Conservation (phyloP, 1,284 basidiomycete species). For the Rhodotorula sp. region DNA sequence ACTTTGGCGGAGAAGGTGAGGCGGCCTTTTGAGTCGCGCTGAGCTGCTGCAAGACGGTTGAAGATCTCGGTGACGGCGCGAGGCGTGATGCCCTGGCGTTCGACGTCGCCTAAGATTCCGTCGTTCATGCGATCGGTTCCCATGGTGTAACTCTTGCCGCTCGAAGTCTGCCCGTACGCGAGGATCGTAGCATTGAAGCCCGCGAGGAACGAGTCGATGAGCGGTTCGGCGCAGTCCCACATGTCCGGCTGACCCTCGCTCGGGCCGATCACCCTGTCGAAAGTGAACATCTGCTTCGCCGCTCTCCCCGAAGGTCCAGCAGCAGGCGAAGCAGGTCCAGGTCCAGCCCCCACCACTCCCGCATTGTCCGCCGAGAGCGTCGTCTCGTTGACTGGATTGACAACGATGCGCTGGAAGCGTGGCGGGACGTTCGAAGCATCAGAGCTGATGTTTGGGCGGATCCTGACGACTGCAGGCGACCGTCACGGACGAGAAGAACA, state of each 20-base stretch:
- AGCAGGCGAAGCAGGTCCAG: constrained; percentile 42
- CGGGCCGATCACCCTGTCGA: constrained; percentile 88
- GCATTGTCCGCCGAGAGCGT: constrained; percentile 63
- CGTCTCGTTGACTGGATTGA: constrained; percentile 64
- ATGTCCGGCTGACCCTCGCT: constrained; percentile 78
- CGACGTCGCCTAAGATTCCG: constrained; percentile 64
- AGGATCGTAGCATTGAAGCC: constrained; percentile 98
- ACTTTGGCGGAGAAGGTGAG: constrained; percentile 57
- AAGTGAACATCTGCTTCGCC: constrained; percentile 79
- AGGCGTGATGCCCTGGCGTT: constrained; percentile 77
- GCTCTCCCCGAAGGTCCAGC: constrained; percentile 44
- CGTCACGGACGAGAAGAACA: too few species aligned
- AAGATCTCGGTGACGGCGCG: constrained; percentile 92
- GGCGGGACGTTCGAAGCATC: constrained; percentile 70
- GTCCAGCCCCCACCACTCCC: constrained; percentile 53
- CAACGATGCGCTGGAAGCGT: constrained; percentile 86
- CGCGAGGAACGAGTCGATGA: constrained; percentile 86
- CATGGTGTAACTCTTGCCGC: constrained; percentile 97
- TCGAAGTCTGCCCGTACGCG: constrained; percentile 96
- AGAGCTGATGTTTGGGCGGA: constrained; percentile 80
- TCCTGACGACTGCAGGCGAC: constrained; percentile 70
- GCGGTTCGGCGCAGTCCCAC: constrained; percentile 79
- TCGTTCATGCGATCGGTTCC: constrained; percentile 74
- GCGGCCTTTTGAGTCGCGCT: constrained; percentile 71
- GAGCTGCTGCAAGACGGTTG: constrained; percentile 68